Base-by-base conservation (phyloP, 768 basidiomycete species). In the Leccinum boreale region DNA sequence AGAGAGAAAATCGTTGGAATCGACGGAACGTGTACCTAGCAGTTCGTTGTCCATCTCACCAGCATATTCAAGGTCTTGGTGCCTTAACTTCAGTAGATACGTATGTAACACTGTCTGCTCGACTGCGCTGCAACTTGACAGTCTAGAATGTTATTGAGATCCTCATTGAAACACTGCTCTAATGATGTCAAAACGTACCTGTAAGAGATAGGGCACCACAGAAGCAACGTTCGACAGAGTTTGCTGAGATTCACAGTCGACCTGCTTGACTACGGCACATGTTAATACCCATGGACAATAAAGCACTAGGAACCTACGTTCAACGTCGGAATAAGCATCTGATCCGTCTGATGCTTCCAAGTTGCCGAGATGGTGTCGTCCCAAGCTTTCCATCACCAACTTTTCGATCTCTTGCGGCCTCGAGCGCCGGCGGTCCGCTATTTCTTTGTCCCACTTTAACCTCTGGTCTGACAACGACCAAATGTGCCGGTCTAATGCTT, bases 391-490 rank as follows among this genome's bases (percentile, higher is more conserved):
- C 36, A 67, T 61, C 55, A 84, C 65, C 31, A 77, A 53, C 7
- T 64, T 58, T 57, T 81, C 78, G 17, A 88, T 77, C 56, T 85
- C 79, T 19, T 62, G 66, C 0, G 92, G 93, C 44, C 78, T 74
- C 9, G 76, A 81, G 50, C 88, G 84, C 48, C 92, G 80, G 57
- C 82, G 82, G 50, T 81, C 81, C 23, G 87, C 86, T 39, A 90
- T 80, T 56, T 86, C 80, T 59, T 82, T 84, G 66, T 92, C 85
- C 85, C 85, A 91, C 61, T 86, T 81, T 52, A 92, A 73, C 29
- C 86, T 78, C 50, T 89, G 89, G 61, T 87, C 83, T 44, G 88
- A 85, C 19, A 94, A 71, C 1, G 87, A 86, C 87, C 89, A 92
- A 47, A 94, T 87, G 47, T 83, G 82, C 51, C 90, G 76, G 68